phyloP scores from a whole-genome alignment of 1,284 basidiomycete species.

The Austroboletus novae-zelandiae region DNA sequence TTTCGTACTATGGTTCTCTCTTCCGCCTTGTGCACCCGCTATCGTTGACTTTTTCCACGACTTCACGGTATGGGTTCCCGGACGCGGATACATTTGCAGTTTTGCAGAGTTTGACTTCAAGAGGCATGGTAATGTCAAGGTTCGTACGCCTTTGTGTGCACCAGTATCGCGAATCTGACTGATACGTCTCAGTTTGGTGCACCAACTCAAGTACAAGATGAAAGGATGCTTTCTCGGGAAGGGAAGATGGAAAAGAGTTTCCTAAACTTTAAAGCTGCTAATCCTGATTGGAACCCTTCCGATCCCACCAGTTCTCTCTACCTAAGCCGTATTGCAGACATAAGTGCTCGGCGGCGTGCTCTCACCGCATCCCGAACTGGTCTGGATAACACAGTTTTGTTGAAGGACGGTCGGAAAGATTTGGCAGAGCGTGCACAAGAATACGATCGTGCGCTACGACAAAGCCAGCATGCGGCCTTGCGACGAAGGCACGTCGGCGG shows the following conservation, averaged over 20 bases:
- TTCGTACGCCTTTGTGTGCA: constrained; percentile 30
- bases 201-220: constrained; percentile 62
- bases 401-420: constrained; percentile 35
- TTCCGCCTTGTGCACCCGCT: constrained; percentile 83
- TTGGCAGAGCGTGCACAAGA: constrained; percentile 58
- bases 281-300: constrained; percentile 91
- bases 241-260: constrained; percentile 99
- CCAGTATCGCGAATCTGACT: constrained; percentile 1
- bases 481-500: constrained; percentile 41
- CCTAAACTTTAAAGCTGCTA: constrained; percentile 93
- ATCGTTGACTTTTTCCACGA: constrained; percentile 97
- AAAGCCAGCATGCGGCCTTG: constrained; percentile 59
- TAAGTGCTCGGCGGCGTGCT: constrained; percentile 47
- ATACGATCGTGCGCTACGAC: constrained; percentile 71
- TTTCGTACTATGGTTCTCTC: constrained; percentile 89
- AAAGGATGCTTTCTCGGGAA: constrained; percentile 79
- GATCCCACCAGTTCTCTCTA: constrained; percentile 86
- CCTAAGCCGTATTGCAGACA: constrained; percentile 77
- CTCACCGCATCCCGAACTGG: constrained; percentile 25
- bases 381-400: constrained; percentile 31
- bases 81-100: constrained; percentile 94
- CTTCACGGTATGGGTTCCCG: constrained; percentile 95
- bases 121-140: constrained; percentile 84
- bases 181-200: constrained; percentile 65
- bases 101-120: constrained; percentile 99